These are phyloP conservation scores for Pseudocercospora musae DNA, from an alignment of 2,329 filamentous ascomycete genomes.

Conservation along the genomic window DNA sequence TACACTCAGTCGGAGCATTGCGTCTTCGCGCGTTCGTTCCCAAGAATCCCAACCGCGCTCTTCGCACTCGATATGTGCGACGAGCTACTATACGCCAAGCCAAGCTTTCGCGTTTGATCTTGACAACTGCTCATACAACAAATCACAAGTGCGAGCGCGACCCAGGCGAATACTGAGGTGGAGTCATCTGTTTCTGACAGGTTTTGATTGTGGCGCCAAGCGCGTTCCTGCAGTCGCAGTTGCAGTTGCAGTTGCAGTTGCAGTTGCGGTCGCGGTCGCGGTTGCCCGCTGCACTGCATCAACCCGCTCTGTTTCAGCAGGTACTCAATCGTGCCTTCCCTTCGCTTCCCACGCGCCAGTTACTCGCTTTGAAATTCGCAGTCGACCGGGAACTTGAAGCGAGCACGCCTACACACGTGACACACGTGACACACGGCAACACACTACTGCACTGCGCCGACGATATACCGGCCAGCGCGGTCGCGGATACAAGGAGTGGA, in stretches of 20 bases:
- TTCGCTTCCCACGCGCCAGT: neutral
- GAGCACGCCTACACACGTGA: neutral
- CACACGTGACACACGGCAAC: too few species aligned
- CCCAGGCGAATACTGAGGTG: neutral
- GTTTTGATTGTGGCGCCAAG: neutral
- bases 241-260: too few species aligned
- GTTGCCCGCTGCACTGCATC: neutral
- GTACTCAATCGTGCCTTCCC: neutral
- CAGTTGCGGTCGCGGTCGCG: too few species aligned
- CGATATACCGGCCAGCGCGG: neutral
- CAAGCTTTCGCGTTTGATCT: slow-evolving; percentile 5
- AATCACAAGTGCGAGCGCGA: neutral
- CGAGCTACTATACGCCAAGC: too few species aligned
- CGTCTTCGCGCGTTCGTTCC: too few species aligned
- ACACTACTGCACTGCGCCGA: neutral
- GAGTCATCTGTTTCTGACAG: neutral
- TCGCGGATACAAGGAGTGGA: neutral
- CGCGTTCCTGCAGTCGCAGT: slow-evolving; percentile 7
- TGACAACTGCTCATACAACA: neutral
- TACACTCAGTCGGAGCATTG: too few species aligned
- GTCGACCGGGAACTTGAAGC: too few species aligned
- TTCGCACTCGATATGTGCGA: too few species aligned
- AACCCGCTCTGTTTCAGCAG: neutral
- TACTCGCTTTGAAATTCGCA: neutral
- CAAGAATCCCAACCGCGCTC: too few species aligned